A percentile compares a stretch with the other conserved stretches of the same genome.
Evolutionary conservation across 75 land plant genomes (phyloP).

Genomic region (Cunninghamia lanceolata): DNA sequence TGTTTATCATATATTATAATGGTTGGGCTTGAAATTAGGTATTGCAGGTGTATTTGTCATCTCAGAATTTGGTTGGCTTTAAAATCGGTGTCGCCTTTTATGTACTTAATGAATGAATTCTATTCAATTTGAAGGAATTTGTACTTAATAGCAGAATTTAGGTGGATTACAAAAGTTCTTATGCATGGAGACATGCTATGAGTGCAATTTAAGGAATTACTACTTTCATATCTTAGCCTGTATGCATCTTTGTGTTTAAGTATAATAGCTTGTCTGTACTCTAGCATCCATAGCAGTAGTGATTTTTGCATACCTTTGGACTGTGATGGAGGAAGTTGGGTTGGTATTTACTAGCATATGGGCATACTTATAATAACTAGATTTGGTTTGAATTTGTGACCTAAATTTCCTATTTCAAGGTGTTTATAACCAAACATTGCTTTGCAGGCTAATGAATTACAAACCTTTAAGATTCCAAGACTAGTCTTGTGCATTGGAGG

Average conservation of each 20-base stretch:
- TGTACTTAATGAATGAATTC: neutral
- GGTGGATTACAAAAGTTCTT: neutral
- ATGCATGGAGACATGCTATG: too few relatives aligned
- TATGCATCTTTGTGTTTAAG: neutral
- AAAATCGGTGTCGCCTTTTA: neutral
- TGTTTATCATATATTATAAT: too few relatives aligned
- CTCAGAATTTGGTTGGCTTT: neutral
- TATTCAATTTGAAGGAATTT: too few relatives aligned
- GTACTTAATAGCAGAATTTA: neutral
- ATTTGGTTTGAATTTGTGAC: neutral
- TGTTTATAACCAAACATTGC: neutral
- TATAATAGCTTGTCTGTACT: neutral
- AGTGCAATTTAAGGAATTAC: neutral
- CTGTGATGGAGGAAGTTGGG: too few relatives aligned
- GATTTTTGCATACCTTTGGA: neutral
- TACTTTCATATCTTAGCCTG: neutral
- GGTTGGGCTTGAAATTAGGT: too few relatives aligned
- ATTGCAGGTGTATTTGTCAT: neutral
- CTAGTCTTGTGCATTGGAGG: too few relatives aligned
- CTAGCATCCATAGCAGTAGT: neutral
- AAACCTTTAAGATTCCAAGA: too few relatives aligned
- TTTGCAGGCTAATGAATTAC: constrained; percentile 58
- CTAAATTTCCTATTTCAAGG: neutral
- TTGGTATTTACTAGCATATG: neutral
- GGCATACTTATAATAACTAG: neutral